Base-by-base conservation (phyloP, 306 rosid genomes). In the Geum urbanum region DNA sequence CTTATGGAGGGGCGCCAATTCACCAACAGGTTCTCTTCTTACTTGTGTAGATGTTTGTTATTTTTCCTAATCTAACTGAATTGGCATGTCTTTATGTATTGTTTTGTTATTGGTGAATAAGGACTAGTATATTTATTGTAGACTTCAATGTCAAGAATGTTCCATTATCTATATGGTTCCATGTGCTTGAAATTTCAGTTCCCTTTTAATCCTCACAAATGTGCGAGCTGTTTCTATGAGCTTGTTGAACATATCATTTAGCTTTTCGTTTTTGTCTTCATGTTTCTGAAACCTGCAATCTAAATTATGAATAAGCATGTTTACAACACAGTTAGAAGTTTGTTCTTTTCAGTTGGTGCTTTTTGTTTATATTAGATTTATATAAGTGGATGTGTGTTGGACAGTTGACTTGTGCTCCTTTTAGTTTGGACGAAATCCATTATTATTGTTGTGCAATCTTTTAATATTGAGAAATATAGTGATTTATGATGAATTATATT, bases 1-100 rank as follows among this genome's bases (percentile, higher is more conserved):
- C 89, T 66, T 91, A 91, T 69, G 97, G 97, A 52, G 97, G 97
- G 72, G 91, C 96, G 64, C 96, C 97, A 64, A 85, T 91, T 74
- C 82, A 82, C 84, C 94, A 84, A 69, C 96, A 89, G 96, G 96
- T 91, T 76, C 72, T 49, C 13, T 37, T 3, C 3, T 9, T 20
- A 50, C 41, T 9, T 61, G 0, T 55, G 22, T 71, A 45, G 5
- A 66, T 67, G 11, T 19, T 15, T 63, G 16, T 56, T 57, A 5
- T 4, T 9, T 8, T 5, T 9, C 5, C 37, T 18, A 8, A 40
- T 9, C 39, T 45, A 12, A 35, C 13, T 18, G 40, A 13, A 6
- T 16, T 66, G 27, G 46, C 47, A 46, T 57, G 66, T 18, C 49
- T 54, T 60, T 20, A 47, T 59, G 47, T 20, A 1, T 27, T 60